These are phyloP conservation scores for Candida hispaniensis DNA, from an alignment of 805 yeast genomes.

Conservation along the genomic window DNA sequence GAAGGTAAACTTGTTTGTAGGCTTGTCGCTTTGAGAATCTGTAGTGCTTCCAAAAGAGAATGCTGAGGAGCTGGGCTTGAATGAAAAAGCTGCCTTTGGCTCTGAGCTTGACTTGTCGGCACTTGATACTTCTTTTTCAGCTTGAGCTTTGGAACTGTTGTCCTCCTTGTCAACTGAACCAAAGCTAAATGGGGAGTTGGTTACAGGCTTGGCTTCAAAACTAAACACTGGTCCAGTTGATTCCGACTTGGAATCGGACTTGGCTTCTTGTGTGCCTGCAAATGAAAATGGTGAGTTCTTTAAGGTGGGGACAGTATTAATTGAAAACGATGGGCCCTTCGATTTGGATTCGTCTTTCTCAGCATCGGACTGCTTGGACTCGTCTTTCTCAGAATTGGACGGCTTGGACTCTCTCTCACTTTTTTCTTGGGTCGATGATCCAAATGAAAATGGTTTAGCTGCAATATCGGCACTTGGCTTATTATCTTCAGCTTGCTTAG, in stretches of 20 bases:
- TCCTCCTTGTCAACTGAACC: too few relatives aligned
- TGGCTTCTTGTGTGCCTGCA: slow-evolving; percentile 3
- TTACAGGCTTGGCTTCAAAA: slow-evolving; percentile 19
- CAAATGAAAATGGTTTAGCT: slow-evolving; percentile 1
- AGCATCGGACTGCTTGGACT: slow-evolving; percentile 1
- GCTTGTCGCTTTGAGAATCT: too few relatives aligned
- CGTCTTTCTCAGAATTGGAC: slow-evolving; percentile 16
- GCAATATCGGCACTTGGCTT: neutral
- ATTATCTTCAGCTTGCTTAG: neutral
- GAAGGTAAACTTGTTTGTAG: too few relatives aligned
- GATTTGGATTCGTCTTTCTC: slow-evolving; percentile 1
- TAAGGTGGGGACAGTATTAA: slow-evolving; percentile 39
- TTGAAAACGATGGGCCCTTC: slow-evolving; percentile 60
- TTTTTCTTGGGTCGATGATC: too few relatives aligned
- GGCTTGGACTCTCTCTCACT: slow-evolving; percentile 6
- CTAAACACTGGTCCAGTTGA: slow-evolving; percentile 20
- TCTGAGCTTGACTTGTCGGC: too few relatives aligned
- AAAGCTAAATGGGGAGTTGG: slow-evolving; percentile 20
- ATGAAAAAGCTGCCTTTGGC: too few relatives aligned
- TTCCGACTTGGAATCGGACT: slow-evolving; percentile 1
- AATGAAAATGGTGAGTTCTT: slow-evolving; percentile 43
- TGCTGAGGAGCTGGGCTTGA: too few relatives aligned
- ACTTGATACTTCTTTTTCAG: too few relatives aligned
- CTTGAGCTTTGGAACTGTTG: too few relatives aligned
- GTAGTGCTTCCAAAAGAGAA: too few relatives aligned